Percentiles rank a stretch among this genome's conserved stretches.
Evolutionary conservation across 2,329 filamentous ascomycete species (phyloP).

Genomic region (Aspergillus hortae): DNA sequence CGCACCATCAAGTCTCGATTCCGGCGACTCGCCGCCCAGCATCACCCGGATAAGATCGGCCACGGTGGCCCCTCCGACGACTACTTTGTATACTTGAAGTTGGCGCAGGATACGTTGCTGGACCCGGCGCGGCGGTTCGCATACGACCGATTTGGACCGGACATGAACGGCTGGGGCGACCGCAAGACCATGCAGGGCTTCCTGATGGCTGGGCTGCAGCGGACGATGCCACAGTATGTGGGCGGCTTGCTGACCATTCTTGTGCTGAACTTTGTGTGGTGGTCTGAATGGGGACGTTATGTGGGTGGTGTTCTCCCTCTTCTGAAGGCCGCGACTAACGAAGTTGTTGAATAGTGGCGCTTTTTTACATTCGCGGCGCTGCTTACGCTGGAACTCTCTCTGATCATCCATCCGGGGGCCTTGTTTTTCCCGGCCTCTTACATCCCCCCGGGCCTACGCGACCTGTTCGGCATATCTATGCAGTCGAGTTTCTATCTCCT

Average conservation of each 20-base stretch:
- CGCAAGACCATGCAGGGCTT: constrained; percentile 66
- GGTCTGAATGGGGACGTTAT: constrained; percentile 43
- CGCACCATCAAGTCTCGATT: constrained; percentile 79
- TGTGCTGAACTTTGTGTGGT: constrained; percentile 40
- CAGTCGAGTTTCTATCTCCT: constrained; percentile 52
- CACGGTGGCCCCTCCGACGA: constrained; percentile 35
- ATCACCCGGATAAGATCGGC: constrained; percentile 79
- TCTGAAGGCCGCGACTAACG: constrained; percentile 12
- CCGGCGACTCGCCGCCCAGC: constrained; percentile 64
- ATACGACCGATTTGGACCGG: constrained; percentile 83
- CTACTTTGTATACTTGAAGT: constrained; percentile 78
- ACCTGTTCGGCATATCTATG: constrained; percentile 36
- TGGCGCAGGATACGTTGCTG: constrained; percentile 76
- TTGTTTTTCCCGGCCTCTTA: constrained; percentile 34
- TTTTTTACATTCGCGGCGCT: constrained; percentile 53
- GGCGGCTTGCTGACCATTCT: constrained; percentile 34
- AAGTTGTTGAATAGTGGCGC: constrained; percentile 40
- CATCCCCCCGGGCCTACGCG: constrained; percentile 28
- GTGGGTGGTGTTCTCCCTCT: constrained; percentile 30
- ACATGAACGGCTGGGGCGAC: constrained; percentile 59
- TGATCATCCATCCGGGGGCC: constrained; percentile 51
- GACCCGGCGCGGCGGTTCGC: constrained; percentile 76
- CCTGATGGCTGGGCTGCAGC: constrained; percentile 61
- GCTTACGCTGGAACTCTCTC: constrained; percentile 55
- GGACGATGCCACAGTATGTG: constrained; percentile 37